Conservation (phyloP, 2,329 filamentous ascomycete species). For the Cytospora chrysosperma region DNA sequence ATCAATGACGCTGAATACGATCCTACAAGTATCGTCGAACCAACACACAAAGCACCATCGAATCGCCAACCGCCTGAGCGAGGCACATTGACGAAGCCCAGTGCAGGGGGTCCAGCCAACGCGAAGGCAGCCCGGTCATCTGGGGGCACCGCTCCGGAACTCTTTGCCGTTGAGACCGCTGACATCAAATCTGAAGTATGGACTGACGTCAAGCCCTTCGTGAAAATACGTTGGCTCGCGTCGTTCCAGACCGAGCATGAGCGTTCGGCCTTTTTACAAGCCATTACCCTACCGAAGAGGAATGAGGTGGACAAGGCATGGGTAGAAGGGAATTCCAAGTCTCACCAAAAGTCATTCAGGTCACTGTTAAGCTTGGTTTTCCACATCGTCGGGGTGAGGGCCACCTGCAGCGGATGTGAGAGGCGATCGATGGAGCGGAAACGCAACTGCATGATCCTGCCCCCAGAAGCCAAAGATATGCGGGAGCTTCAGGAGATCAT, state of each 20-base stretch:
- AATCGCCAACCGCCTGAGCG: too few relatives aligned
- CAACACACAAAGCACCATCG: too few relatives aligned
- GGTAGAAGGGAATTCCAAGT: neutral
- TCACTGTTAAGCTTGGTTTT: constrained; percentile 2
- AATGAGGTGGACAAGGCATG: constrained; percentile 7
- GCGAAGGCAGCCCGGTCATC: neutral
- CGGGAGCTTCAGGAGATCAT: constrained; percentile 8
- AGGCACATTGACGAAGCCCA: too few relatives aligned
- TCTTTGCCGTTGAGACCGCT: neutral
- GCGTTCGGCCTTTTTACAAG: constrained; percentile 4
- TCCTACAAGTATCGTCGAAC: too few relatives aligned
- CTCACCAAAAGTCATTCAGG: neutral
- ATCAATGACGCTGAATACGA: too few relatives aligned
- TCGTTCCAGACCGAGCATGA: neutral
- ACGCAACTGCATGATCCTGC: constrained; percentile 10
- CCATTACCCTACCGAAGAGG: neutral
- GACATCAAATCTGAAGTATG: neutral
- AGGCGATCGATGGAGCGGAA: neutral
- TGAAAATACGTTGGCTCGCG: neutral
- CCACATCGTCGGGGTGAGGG: neutral
- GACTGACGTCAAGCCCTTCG: neutral
- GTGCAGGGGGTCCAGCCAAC: neutral
- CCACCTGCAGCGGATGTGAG: constrained; percentile 2
- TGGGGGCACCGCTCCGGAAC: neutral
- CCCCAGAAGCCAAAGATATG: constrained; percentile 7